These are phyloP conservation scores for Podospora sp. DNA, from an alignment of 495 filamentous ascomycete species.

Conservation along the genomic window DNA sequence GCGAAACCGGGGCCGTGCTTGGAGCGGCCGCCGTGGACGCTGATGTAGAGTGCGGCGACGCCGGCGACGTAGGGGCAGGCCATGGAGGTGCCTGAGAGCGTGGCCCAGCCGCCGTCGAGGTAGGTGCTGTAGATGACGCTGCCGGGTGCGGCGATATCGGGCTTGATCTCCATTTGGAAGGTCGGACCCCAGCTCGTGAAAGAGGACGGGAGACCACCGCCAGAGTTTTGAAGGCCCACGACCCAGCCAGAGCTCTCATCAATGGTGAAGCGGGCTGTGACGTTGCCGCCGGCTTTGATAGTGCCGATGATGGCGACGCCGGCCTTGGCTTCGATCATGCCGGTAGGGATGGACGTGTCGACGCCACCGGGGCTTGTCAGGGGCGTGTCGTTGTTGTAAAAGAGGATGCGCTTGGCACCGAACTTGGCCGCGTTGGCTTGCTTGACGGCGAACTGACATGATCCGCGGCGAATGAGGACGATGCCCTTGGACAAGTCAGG, in stretches of 20 bases:
- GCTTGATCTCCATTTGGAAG: slow-evolving; percentile 41
- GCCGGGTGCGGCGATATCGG: slow-evolving; percentile 47
- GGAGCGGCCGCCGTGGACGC: slow-evolving; percentile 37
- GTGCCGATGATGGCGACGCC: neutral
- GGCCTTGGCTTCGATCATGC: neutral
- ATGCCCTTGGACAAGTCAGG: slow-evolving; percentile 44
- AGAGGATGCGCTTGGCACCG: slow-evolving; percentile 34
- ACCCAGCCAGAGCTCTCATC: slow-evolving; percentile 21
- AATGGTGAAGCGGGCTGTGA: slow-evolving; percentile 34
- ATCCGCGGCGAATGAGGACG: slow-evolving; percentile 43
- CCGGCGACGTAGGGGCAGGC: slow-evolving; percentile 50
- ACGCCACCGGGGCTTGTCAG: slow-evolving; percentile 20
- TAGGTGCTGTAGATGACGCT: slow-evolving; percentile 50
- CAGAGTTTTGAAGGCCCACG: slow-evolving; percentile 16
- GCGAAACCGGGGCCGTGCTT: slow-evolving; percentile 40
- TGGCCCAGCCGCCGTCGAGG: neutral
- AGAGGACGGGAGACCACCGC: slow-evolving; percentile 32
- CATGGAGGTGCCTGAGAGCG: neutral
- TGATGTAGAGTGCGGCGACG: slow-evolving; percentile 48
- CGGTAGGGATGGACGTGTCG: slow-evolving; percentile 21
- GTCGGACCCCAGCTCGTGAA: slow-evolving; percentile 50
- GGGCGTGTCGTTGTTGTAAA: slow-evolving; percentile 32
- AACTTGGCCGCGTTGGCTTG: slow-evolving; percentile 30
- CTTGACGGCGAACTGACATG: slow-evolving; percentile 28
- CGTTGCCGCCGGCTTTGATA: slow-evolving; percentile 28